Base-by-base conservation (phyloP, 1,139 yeast species). In the Yarrowia galli region DNA sequence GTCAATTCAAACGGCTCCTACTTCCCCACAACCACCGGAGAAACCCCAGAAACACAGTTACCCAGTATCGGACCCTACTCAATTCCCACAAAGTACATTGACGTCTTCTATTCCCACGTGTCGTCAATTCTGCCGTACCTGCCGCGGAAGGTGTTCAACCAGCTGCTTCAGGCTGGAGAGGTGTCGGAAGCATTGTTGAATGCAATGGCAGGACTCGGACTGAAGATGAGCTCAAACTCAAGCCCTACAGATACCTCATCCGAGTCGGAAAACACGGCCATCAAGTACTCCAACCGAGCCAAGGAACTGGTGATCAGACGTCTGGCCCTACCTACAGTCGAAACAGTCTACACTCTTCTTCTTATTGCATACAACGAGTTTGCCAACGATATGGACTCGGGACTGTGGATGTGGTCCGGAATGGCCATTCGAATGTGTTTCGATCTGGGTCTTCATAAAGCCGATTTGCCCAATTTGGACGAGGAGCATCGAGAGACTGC, bases 391-490 rank as follows among this genome's bases (percentile, higher is more conserved):
- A 69, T 75, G 20, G 77, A 75, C 60, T 73, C 76, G 12, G 77
- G 77, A 0, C 69, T 75, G 40, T 75, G 77, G 77, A 69, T 73
- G 38, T 75, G 77, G 77, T 71, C 73, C 5, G 77, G 77, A 3
- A 73, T 74, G 71, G 77, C 77, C 1, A 73, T 75, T 42, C 71
- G 77, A 12, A 75, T 75, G 77, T 71, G 76, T 67, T 70, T 69
- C 68, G 77, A 75, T 56, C 69, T 75, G 40, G 77, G 77, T 4
- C 70, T 75, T 2, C 77, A 75, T 56, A 75, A 74, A 68, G 67
- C 65, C 0, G 68, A 67, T 6, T 20, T 61, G 10, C 66, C 66
- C 10, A 60, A 64, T 20, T 46, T 64, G 10, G 65, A 64, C 10
- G 51, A 46, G 23, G 63, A 66, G 7, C 68, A 67, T 46, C 69